phyloP scores from a whole-genome alignment of 176 grass and related monocot genomes.

The Carex littledalei region DNA sequence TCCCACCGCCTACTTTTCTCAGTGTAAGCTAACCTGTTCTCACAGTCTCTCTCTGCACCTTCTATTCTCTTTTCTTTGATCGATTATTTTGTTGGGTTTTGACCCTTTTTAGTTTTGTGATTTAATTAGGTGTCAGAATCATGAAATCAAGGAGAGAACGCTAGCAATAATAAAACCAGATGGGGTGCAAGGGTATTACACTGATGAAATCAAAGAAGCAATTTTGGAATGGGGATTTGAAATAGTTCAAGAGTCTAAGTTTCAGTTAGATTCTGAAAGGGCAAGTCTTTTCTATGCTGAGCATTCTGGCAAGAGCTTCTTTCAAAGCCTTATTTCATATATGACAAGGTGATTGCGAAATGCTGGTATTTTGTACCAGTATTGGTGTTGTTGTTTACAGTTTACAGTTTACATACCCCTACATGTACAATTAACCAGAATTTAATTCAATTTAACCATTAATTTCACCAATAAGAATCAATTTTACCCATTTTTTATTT shows the following conservation, averaged over 20 bases:
- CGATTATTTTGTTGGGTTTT: neutral
- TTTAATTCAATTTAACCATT: neutral
- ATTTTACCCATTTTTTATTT: neutral
- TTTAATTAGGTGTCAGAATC: slow-evolving; percentile 34
- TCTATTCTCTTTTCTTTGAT: neutral
- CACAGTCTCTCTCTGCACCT: neutral
- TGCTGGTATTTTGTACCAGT: neutral
- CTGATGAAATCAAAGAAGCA: slow-evolving; percentile 42
- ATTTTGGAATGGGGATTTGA: slow-evolving; percentile 63
- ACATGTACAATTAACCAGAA: neutral
- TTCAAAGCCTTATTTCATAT: slow-evolving; percentile 64
- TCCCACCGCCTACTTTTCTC: neutral
- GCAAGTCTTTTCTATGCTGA: slow-evolving; percentile 66
- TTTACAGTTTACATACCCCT: neutral
- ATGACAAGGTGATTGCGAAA: slow-evolving; percentile 61
- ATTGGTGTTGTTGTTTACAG: neutral
- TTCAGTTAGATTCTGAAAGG: slow-evolving; percentile 45
- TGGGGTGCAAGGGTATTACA: slow-evolving; percentile 61
- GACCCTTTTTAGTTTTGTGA: neutral
- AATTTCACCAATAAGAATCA: neutral
- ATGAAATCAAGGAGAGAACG: slow-evolving; percentile 47
- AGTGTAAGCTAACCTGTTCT: neutral
- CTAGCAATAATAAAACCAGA: slow-evolving; percentile 87
- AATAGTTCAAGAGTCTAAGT: slow-evolving; percentile 37
- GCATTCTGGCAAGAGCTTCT: slow-evolving; percentile 74